Evolutionary conservation across 2,329 filamentous ascomycete species (phyloP).

Genomic region (Paecilomyces dactylethromorphus): DNA sequence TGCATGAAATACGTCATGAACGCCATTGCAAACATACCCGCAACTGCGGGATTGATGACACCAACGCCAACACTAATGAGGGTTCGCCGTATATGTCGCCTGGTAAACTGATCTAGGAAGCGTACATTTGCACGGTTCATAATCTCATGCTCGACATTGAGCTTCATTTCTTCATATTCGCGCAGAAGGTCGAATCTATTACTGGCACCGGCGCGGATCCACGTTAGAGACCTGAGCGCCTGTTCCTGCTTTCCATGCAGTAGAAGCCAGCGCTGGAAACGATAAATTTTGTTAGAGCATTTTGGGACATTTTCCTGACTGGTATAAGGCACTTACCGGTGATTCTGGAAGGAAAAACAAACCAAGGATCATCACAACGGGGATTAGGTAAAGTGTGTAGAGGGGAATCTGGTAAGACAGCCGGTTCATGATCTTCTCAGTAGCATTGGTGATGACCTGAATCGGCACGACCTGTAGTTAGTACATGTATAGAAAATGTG

Average conservation of each 20-base stretch:
- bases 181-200: slow-evolving; percentile 9
- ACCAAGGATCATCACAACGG: slow-evolving; percentile 2
- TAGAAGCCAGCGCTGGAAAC: slow-evolving; percentile 8
- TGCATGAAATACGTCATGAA: background rate
- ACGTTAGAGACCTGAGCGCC: slow-evolving; percentile 9
- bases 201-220: slow-evolving; percentile 9
- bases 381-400: slow-evolving; percentile 12
- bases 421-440: slow-evolving; percentile 4
- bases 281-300: background rate
- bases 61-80: background rate
- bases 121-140: background rate
- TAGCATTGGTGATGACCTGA: slow-evolving; percentile 10
- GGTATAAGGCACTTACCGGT: slow-evolving; percentile 1
- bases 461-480: background rate
- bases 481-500: background rate
- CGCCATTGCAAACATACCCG: background rate
- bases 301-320: background rate
- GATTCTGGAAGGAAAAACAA: slow-evolving; percentile 10
- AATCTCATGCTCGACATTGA: background rate
- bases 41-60: background rate
- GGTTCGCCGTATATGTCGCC: background rate
- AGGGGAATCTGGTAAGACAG: slow-evolving; percentile 12
- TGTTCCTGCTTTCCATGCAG: slow-evolving; percentile 12
- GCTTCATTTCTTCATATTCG: slow-evolving; percentile 13
- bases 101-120: background rate